Conservation (phyloP, 2,329 filamentous ascomycete genomes). For the Aspergillus proliferans region DNA sequence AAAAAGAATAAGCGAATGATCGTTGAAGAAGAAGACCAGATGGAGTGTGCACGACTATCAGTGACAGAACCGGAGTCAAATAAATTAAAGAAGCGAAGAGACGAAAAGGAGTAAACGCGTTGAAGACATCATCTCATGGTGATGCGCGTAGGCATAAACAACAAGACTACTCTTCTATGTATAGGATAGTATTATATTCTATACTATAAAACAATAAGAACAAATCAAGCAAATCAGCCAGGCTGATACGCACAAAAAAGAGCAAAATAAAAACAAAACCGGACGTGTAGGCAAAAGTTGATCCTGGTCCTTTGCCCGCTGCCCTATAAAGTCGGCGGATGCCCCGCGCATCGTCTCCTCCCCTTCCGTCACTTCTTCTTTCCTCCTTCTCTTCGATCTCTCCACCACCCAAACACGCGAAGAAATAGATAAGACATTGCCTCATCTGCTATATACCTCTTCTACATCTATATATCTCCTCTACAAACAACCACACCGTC, state of each 20-base stretch:
- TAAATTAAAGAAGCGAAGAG: background rate
- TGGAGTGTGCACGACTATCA: background rate
- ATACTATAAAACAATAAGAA: slow-evolving; percentile 4
- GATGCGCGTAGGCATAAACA: slow-evolving; percentile 5
- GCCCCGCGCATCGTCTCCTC: slow-evolving; percentile 33
- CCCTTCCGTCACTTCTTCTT: slow-evolving; percentile 32
- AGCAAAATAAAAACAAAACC: slow-evolving; percentile 6
- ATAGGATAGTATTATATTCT: background rate
- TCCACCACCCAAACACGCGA: background rate
- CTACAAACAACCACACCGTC: slow-evolving; percentile 12
- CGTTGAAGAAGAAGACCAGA: background rate
- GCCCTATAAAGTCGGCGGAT: slow-evolving; percentile 37
- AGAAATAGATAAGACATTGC: too few relatives aligned
- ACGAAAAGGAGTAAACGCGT: slow-evolving; percentile 3
- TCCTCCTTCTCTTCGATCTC: slow-evolving; percentile 11
- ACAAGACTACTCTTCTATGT: slow-evolving; percentile 5
- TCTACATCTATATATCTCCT: background rate
- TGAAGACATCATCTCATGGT: background rate
- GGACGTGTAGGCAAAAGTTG: slow-evolving; percentile 25
- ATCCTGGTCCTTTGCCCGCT: slow-evolving; percentile 38
- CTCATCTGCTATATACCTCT: background rate
- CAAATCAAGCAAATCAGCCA: slow-evolving; percentile 1
- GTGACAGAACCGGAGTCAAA: background rate
- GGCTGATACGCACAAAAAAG: slow-evolving; percentile 1
- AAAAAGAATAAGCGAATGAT: slow-evolving; percentile 5